phyloP scores from a whole-genome alignment of 23 red algal species.

The Gracilariopsis chorda region DNA sequence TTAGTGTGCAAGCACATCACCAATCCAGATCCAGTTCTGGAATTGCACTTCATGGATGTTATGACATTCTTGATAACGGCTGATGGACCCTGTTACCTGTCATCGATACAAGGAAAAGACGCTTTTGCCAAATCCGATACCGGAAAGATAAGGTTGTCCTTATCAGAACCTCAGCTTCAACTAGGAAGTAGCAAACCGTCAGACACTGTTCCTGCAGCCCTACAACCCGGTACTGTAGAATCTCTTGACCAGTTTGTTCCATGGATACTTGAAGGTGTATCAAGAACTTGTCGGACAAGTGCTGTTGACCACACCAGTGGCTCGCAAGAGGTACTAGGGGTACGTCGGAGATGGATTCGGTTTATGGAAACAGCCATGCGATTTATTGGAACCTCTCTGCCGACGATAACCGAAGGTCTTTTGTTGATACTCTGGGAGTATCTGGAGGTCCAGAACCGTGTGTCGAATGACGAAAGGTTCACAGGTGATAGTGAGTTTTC shows the following conservation, averaged over 20 bases:
- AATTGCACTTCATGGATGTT: conserved; percentile 57
- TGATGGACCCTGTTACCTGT: conserved; percentile 55
- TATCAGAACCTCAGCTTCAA: conserved; percentile 38
- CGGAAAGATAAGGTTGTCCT: conserved; percentile 38
- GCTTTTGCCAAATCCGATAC: conserved; percentile 47
- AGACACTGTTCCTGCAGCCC: background rate
- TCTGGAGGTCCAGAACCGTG: conserved; percentile 23
- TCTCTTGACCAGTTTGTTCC: conserved; percentile 42
- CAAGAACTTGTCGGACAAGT: conserved; percentile 11
- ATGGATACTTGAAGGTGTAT: conserved; percentile 51
- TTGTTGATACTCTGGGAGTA: conserved; percentile 27
- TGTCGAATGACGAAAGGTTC: background rate
- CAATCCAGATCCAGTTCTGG: conserved; percentile 49
- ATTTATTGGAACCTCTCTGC: conserved; percentile 38
- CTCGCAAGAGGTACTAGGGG: conserved; percentile 53
- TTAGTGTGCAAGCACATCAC: conserved; percentile 15
- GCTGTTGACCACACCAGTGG: conserved; percentile 13
- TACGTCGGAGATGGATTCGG: conserved; percentile 62
- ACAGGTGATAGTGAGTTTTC: conserved; percentile 54
- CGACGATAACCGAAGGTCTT: conserved; percentile 45
- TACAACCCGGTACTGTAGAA: conserved; percentile 39
- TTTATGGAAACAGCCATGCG: conserved; percentile 56
- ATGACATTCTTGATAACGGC: conserved; percentile 52
- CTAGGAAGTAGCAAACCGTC: background rate
- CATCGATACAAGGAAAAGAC: conserved; percentile 61